Evolutionary conservation across 2,329 filamentous ascomycete species (phyloP).

Genomic region (Aspergillus sp.): DNA sequence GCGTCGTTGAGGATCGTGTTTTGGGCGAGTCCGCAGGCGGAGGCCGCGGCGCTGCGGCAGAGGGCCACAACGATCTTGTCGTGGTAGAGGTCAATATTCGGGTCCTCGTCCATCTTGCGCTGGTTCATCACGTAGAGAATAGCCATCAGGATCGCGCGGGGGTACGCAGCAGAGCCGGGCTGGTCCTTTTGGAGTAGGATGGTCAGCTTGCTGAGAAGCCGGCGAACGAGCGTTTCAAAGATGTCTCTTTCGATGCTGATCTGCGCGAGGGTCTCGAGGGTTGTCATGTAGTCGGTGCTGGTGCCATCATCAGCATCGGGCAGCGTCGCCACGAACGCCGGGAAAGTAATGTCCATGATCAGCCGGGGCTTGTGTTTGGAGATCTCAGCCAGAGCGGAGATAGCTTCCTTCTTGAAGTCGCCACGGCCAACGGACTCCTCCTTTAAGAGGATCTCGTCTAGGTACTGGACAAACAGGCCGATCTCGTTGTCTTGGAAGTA

Average conservation of each 20-base stretch:
- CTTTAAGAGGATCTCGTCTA: conserved; percentile 60
- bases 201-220: conserved; percentile 62
- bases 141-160: conserved; percentile 59
- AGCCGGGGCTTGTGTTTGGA: conserved; percentile 61
- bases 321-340: conserved; percentile 62
- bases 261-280: conserved; percentile 63
- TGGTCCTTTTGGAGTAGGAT: conserved; percentile 52
- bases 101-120: conserved; percentile 43
- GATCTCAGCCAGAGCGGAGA: conserved; percentile 58
- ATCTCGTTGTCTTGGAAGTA: conserved; percentile 53
- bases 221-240: conserved; percentile 61
- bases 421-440: conserved; percentile 56
- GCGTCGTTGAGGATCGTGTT: conserved; percentile 49
- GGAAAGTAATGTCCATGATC: conserved; percentile 64
- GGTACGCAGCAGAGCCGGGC: conserved; percentile 49
- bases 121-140: conserved; percentile 60
- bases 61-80: conserved; percentile 51
- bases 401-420: conserved; percentile 58
- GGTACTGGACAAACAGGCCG: conserved; percentile 53
- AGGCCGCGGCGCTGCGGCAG: conserved; percentile 37
- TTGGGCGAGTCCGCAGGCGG: conserved; percentile 30
- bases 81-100: conserved; percentile 46
- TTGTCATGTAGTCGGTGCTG: conserved; percentile 50
- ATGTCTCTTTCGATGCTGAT: conserved; percentile 61
- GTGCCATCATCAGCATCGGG: conserved; percentile 55